Evolutionary conservation across 257 asterid species (phyloP), one percentile per base, ranked within the genome.

Genomic region (Leptodermis oblonga): DNA sequence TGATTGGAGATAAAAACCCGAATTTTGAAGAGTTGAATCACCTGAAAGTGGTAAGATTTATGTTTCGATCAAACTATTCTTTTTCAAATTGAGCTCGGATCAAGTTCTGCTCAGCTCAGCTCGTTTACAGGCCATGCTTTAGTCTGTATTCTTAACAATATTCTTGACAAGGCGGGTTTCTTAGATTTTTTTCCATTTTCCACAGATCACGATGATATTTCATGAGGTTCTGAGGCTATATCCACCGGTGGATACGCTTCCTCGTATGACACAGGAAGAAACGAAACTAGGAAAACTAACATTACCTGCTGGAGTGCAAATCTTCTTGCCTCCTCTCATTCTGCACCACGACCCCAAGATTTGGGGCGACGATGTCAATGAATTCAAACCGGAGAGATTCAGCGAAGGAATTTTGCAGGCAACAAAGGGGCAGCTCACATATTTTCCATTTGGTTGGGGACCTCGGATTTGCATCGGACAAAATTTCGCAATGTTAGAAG

Each of bases 1-100:
- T 68, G 22, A 48, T 79, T 22, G 77, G 78, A 14, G 37, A 68
- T 28, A 39, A 28, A 4, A 30, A 23, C 1, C 83, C 77, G 7
- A 66, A 56, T 7, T 46, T 61, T 13, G 80, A 79, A 2, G 67
- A 26, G 17, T 34, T 79, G 42, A 79, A 58, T 62, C 68, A 49
- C 42, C 80, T 79, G 7, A 79, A 79, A 71, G 42, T 75, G 60
- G 83, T 74, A 62, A 62, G 83, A n/a, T n/a, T n/a, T n/a, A n/a
- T n/a, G n/a, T n/a, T n/a, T n/a, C n/a, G n/a, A n/a, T n/a, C n/a
- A n/a, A n/a, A n/a, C n/a, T n/a, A n/a, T n/a, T n/a, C n/a, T n/a
- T n/a, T n/a, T n/a, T n/a, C n/a, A n/a, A n/a, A n/a, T n/a, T 65
- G 2, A 8, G 39, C 63, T 10, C n/a, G n/a, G n/a, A n/a, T n/a